Evolutionary conservation across 768 basidiomycete genomes (phyloP).

Genomic region (Trametes gibbosa): DNA sequence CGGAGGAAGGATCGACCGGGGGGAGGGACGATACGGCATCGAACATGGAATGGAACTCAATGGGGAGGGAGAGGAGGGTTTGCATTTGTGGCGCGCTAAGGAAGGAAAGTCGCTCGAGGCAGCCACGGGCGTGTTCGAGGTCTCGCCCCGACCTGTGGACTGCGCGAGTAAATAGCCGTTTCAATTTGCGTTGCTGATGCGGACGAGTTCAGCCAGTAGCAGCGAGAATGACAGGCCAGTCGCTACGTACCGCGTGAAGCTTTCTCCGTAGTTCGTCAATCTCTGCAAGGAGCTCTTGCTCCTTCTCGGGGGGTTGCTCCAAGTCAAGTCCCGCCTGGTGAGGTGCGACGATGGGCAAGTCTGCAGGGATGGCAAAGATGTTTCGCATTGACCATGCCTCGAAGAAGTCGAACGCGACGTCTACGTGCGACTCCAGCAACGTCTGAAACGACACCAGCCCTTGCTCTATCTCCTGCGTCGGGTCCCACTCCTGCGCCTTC

Average conservation of each 20-base stretch:
- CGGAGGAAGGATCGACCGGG: conserved; percentile 21
- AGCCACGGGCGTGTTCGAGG: conserved; percentile 45
- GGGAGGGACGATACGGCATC: conserved; percentile 49
- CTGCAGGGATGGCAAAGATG: conserved; percentile 74
- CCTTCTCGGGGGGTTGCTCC: conserved; percentile 52
- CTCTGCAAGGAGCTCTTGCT: conserved; percentile 56
- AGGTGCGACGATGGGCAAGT: conserved; percentile 68
- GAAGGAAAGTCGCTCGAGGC: conserved; percentile 41
- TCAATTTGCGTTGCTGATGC: conserved; percentile 62
- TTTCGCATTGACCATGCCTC: conserved; percentile 89
- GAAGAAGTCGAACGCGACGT: conserved; percentile 89
- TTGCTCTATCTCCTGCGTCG: conserved; percentile 69
- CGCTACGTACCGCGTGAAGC: conserved; percentile 62
- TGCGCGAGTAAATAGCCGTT: conserved; percentile 53
- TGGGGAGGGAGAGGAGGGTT: conserved; percentile 39
- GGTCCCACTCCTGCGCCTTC: conserved; percentile 46
- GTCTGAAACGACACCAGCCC: conserved; percentile 87
- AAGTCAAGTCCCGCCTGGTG: conserved; percentile 77
- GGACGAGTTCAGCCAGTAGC: not conserved
- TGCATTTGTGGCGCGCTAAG: conserved; percentile 43
- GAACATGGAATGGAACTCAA: conserved; percentile 45
- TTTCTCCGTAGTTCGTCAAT: conserved; percentile 64
- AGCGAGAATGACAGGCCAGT: not conserved
- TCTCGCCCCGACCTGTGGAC: conserved; percentile 46
- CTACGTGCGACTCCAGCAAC: conserved; percentile 81